Conservation (phyloP, 306 rosid genomes). For the Arachis hypogaea region DNA sequence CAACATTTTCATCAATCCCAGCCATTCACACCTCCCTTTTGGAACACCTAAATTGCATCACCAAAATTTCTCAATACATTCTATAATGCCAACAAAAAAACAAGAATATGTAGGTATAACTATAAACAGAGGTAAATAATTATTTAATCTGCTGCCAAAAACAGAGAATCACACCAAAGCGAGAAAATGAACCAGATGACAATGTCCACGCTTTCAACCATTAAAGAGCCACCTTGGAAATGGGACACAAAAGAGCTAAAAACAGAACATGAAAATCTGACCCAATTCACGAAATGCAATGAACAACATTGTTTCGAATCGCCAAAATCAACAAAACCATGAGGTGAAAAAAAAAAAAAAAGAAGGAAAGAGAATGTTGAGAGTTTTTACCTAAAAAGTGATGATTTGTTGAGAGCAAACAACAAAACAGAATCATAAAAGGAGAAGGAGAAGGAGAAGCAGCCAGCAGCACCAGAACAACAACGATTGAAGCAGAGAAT, state of each 20-base stretch:
- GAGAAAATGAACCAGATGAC: slow-evolving; percentile 27
- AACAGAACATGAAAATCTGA: slow-evolving; percentile 16
- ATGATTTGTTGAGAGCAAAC: slow-evolving; percentile 44
- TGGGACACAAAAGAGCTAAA: slow-evolving; percentile 18
- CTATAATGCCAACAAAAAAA: slow-evolving; percentile 19
- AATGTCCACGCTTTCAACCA: slow-evolving; percentile 13
- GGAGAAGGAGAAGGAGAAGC: slow-evolving; percentile 13
- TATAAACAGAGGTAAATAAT: background rate
- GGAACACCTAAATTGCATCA: slow-evolving; percentile 40
- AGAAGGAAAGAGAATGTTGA: slow-evolving; percentile 33
- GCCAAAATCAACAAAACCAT: slow-evolving; percentile 15
- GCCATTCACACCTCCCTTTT: slow-evolving; percentile 63
- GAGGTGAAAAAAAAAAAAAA: background rate
- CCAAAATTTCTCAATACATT: slow-evolving; percentile 36
- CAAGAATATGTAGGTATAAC: background rate
- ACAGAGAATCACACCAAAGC: slow-evolving; percentile 23
- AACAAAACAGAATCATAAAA: slow-evolving; percentile 2
- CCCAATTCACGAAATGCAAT: slow-evolving; percentile 31
- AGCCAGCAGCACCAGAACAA: slow-evolving; percentile 23
- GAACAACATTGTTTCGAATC: slow-evolving; percentile 43
- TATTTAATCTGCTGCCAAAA: slow-evolving; percentile 25
- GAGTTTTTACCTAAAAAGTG: slow-evolving; percentile 52
- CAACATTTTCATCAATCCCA: slow-evolving; percentile 77
- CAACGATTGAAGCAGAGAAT: slow-evolving; percentile 35
- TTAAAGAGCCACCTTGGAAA: slow-evolving; percentile 17